These are phyloP conservation scores for Gamsiella multidivaricata DNA, from an alignment of 192 early-diverging fungal genomes.

Conservation along the genomic window DNA sequence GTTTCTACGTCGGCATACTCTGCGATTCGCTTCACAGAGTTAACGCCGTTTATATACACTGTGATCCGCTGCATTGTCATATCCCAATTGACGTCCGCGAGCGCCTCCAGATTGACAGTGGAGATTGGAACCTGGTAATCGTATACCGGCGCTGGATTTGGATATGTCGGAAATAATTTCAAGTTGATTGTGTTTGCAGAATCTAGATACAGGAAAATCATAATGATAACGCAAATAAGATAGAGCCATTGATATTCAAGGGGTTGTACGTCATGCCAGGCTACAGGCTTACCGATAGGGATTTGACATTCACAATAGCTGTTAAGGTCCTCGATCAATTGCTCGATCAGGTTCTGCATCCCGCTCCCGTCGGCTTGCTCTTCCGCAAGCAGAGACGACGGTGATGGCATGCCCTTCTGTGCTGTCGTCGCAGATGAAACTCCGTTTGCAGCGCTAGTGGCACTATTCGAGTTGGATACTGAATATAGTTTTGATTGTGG, in stretches of 20 bases:
- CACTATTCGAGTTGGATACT: background rate
- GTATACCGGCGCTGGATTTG: constrained; percentile 76
- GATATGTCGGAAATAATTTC: constrained; percentile 85
- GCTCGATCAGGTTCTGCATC: constrained; percentile 84
- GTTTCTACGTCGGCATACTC: constrained; percentile 81
- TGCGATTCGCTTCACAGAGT: constrained; percentile 85
- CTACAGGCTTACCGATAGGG: constrained; percentile 71
- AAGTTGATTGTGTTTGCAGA: constrained; percentile 83
- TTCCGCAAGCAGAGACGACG: background rate
- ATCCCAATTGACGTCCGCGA: constrained; percentile 90
- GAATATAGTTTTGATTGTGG: constrained; percentile 6
- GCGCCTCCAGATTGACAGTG: constrained; percentile 70
- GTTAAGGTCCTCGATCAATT: constrained; percentile 88
- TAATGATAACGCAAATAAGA: too few species aligned
- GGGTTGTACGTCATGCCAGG: too few species aligned
- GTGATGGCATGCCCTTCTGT: background rate
- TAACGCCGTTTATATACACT: constrained; percentile 85
- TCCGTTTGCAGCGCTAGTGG: background rate
- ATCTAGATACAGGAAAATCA: constrained; percentile 59
- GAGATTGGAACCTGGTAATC: constrained; percentile 89
- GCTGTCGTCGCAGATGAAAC: background rate
- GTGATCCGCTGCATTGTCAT: constrained; percentile 86
- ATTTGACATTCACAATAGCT: constrained; percentile 89
- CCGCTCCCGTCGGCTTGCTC: constrained; percentile 34
- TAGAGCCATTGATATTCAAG: too few species aligned